Evolutionary conservation across 2,329 filamentous ascomycete genomes (phyloP), one percentile per base, ranked within the genome.

Genomic region (Fusarium heterosporum): DNA sequence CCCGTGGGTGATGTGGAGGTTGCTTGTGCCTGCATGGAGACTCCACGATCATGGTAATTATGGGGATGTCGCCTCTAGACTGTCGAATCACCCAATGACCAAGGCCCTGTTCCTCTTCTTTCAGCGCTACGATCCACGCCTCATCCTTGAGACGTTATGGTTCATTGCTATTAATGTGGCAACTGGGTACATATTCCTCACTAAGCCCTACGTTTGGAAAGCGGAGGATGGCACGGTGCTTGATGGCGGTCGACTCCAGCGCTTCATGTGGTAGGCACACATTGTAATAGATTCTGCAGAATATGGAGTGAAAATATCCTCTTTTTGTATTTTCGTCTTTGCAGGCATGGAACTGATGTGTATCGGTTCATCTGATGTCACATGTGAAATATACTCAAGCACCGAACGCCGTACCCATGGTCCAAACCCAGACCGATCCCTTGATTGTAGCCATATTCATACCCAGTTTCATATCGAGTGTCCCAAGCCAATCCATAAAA

Each of bases 1-100:
- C 13, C 94, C 95, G 0, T 99, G 93, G 93, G 86, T 97, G 10
- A 89, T 97, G 72, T 98, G 94, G 93, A 86, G 96, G 1, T 79
- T 98, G 9, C 86, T 96, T 72, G 80, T 96, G 1, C 93, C 93
- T 1, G 77, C 83, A 50, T 81, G 80, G 80, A 68, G 68, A 29
- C 38, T 73, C 6, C 65, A 72, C 34, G 67, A 71, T 25, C 70
- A 73, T 32, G 53, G 58, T 26, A 22, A 8, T 6, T 6, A n/a
- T 2, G 10, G 25, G 32, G 47, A 34, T 17, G 2, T 66, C 13
- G 5, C 66, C 17, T 30, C 38, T 11, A 30, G 11, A 3, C 32
- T 71, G 17, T 43, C 43, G 19, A 41, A 10, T n/a, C 25, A 51
- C 22, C 38, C 61, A 29, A 45, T 29, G 42, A 38, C 53, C 11